Evolutionary conservation across 768 basidiomycete genomes (phyloP).

Genomic region (Pleurotus cornucopiae): DNA sequence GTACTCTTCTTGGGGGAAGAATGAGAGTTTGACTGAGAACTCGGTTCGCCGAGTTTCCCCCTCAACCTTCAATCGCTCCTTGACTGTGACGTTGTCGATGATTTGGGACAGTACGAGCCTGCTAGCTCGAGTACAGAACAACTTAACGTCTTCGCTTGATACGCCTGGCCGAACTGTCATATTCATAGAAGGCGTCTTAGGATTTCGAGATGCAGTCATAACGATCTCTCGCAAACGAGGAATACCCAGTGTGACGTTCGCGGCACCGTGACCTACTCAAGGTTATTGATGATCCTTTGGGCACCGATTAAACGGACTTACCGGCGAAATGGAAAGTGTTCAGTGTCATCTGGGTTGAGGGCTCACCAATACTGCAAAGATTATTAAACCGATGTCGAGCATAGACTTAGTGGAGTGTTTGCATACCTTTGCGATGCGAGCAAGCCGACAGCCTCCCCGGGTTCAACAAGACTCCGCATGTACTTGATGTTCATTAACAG

Average conservation of each 20-base stretch:
- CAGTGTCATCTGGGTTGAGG: slow-evolving; percentile 99
- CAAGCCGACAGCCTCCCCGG: slow-evolving; percentile 97
- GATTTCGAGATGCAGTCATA: slow-evolving; percentile 95
- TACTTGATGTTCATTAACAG: slow-evolving; percentile 89
- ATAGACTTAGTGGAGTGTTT: neutral
- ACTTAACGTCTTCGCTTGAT: slow-evolving; percentile 50
- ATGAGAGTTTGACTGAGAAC: slow-evolving; percentile 75
- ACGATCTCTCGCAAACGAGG: slow-evolving; percentile 98
- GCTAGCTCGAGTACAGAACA: slow-evolving; percentile 88
- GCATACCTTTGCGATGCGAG: slow-evolving; percentile 94
- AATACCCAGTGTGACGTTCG: slow-evolving; percentile 98
- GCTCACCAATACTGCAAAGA: slow-evolving; percentile 84
- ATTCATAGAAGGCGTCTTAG: slow-evolving; percentile 96
- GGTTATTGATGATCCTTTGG: neutral
- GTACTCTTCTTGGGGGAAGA: slow-evolving; percentile 88
- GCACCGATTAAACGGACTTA: slow-evolving; percentile 24
- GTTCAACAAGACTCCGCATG: slow-evolving; percentile 89
- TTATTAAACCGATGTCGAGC: neutral
- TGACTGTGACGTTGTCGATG: slow-evolving; percentile 77
- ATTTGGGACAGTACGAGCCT: slow-evolving; percentile 85
- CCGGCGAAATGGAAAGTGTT: slow-evolving; percentile 99
- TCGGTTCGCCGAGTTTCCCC: slow-evolving; percentile 69
- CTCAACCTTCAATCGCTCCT: slow-evolving; percentile 67
- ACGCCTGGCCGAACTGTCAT: slow-evolving; percentile 63
- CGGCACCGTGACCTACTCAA: slow-evolving; percentile 91